Evolutionary conservation across 768 basidiomycete species (phyloP), one percentile per base, ranked within the genome.

Genomic region (Mycena venus): DNA sequence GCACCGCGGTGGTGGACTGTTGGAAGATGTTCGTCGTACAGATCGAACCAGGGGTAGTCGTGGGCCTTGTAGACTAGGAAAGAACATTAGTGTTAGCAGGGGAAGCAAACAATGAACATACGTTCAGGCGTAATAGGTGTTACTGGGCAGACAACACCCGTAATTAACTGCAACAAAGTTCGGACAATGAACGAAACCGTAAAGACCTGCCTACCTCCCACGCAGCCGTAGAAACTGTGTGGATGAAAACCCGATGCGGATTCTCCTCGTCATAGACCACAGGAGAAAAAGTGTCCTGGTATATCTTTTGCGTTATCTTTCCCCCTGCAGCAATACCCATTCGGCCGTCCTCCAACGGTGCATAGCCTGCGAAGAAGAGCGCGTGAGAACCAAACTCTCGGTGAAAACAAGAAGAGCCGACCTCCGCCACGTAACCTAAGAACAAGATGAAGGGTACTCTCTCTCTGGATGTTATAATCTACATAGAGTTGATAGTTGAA

Each of bases 301-400:
- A 66, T 19, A 66, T 53, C 32, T 36, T 66, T n/a, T 66, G 64
- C 4, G 49, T 36, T 0, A 66, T 66, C 64, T 53, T 66, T 10
- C 64, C 64, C 3, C 64, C 64, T 14, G 63, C 63, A 0, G 63
- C 63, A 7, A 65, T 51, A 32, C 63, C 63, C 63, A 65, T 65
- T 32, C 63, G 21, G 36, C 27, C 47, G 31, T 25, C 47, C 8
- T 23, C 63, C 63, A 34, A 34, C 1, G 11, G 3, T 1, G 14
- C 15, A 34, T 19, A 7, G 27, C 64, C 64, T 66, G 36, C 17
- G 29, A 36, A 1, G 25, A 23, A 14, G 21, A 2, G 15, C 15
- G 8, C n/a, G n/a, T 19, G 11, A 44, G 21, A 21, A 21, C 3
- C 21, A 21, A 63, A 6, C 7, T 17, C 10, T n/a, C 27, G 21